Evolutionary conservation across 2,329 filamentous ascomycete species (phyloP), one percentile per base, ranked within the genome.

Genomic region (Lachnellula willkommii): DNA sequence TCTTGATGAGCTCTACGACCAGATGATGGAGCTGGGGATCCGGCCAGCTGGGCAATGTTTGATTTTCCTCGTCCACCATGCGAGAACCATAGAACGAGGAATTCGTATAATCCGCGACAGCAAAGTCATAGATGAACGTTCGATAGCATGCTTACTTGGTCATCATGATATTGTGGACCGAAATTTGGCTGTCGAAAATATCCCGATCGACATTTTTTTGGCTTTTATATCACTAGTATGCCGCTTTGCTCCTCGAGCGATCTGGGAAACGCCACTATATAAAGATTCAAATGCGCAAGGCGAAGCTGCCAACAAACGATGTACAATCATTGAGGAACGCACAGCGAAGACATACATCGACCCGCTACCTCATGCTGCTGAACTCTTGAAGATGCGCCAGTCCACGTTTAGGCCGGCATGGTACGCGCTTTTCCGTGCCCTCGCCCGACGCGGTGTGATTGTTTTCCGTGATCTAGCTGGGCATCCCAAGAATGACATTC

Each of bases 1-100:
- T 1, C 71, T 84, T 11, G 70, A 76, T 4, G 74, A 80, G 50
- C 73, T 92, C 4, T 87, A 86, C 56, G 66, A 75, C 11, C 73
- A 77, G 43, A 88, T 91, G 82, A 57, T 72, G 12, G 66, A 65
- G 1, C 72, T 74, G 2, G 75, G 77, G 1, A 66, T 86, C 20
- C 70, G 67, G 6, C 80, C 84, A 0, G 66, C 71, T 4, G 76
- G 75, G 1, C 68, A 72, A 42, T 81, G 79, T 26, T 74, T 89
- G 7, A 71, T 72, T 3, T 77, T 82, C 17, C 72, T 90, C 1
- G 61, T 90, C 1, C 70, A 73, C 4, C 73, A 82, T 61, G 79
- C 84, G 0, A 63, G 68, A 1, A 77, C 75, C 4, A 63, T 81
- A 11, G 65, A 73, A 9, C 72, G 74, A 9, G 83, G 77, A 0